These are phyloP conservation scores for Aspergillus chevalieri DNA, from an alignment of 2,329 filamentous ascomycete genomes.

Conservation along the genomic window DNA sequence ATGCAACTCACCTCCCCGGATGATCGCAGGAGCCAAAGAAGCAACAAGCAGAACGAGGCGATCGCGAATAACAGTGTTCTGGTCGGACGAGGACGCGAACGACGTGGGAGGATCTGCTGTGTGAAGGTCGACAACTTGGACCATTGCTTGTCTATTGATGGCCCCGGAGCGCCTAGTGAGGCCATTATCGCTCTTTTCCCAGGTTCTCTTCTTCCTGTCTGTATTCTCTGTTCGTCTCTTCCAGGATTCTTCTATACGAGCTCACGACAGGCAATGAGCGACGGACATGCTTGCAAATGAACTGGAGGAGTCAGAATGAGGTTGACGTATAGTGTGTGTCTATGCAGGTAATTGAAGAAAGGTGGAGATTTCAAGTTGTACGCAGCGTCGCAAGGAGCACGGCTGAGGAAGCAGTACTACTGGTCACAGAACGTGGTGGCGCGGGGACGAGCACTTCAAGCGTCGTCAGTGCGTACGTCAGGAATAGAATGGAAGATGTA, in stretches of 20 bases:
- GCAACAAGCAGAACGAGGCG: slow-evolving; percentile 17
- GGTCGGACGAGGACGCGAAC: slow-evolving; percentile 20
- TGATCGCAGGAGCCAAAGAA: slow-evolving; percentile 15
- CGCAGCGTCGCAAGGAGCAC: neutral
- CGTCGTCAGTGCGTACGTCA: too few relatives aligned
- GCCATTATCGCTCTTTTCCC: slow-evolving; percentile 15
- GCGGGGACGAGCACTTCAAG: too few relatives aligned
- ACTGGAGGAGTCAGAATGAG: neutral
- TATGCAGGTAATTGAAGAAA: neutral
- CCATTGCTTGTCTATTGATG: slow-evolving; percentile 16
- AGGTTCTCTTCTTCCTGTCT: too few relatives aligned
- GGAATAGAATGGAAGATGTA: too few relatives aligned
- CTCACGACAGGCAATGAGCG: neutral
- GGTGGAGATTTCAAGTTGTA: neutral
- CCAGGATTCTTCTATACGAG: too few relatives aligned
- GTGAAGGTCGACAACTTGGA: slow-evolving; percentile 16
- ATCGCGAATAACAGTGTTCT: slow-evolving; percentile 17
- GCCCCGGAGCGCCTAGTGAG: slow-evolving; percentile 16
- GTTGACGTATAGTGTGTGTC: neutral
- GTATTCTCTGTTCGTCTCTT: too few relatives aligned
- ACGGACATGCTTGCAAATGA: neutral
- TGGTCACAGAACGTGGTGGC: neutral
- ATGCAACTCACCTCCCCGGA: slow-evolving; percentile 15
- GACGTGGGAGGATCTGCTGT: slow-evolving; percentile 20
- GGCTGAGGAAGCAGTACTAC: neutral